A percentile compares a stretch with the other conserved stretches of the same genome.
These are phyloP conservation scores for Eutypella sp. DNA, from an alignment of 2,329 filamentous ascomycete species.

Conservation along the genomic window DNA sequence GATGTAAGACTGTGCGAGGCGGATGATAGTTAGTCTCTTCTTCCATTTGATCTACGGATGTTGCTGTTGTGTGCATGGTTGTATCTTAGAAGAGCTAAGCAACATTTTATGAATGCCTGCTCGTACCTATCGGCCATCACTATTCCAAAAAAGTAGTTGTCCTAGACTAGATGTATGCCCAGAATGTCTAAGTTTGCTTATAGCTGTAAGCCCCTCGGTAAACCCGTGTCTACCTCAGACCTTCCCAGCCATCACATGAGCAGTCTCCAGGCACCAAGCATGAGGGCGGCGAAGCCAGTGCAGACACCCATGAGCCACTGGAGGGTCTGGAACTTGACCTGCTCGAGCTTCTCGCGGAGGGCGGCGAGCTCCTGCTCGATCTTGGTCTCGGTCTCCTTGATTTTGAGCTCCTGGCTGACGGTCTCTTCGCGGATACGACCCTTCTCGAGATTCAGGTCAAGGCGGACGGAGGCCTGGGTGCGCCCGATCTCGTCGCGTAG, in stretches of 20 bases:
- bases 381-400: slow-evolving; percentile 97
- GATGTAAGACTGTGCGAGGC: too few species aligned
- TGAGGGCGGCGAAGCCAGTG: slow-evolving; percentile 60
- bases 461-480: slow-evolving; percentile 84
- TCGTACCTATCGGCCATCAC: too few species aligned
- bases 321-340: slow-evolving; percentile 95
- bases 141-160: too few species aligned
- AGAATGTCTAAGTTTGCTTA: too few species aligned
- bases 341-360: slow-evolving; percentile 85
- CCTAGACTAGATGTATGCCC: too few species aligned
- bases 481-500: slow-evolving; percentile 90
- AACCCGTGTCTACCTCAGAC: too few species aligned
- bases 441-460: slow-evolving; percentile 95
- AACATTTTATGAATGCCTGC: too few species aligned
- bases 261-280: slow-evolving; percentile 66
- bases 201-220: too few species aligned
- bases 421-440: slow-evolving; percentile 94
- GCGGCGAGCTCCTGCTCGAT: slow-evolving; percentile 97
- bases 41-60: too few species aligned
- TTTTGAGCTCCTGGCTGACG: slow-evolving; percentile 92
- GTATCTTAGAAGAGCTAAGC: too few species aligned
- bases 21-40: too few species aligned
- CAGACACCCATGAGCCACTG: slow-evolving; percentile 95
- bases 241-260: slow-evolving; percentile 58
- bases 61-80: too few species aligned